Conservation (phyloP, 179 eudicot genomes). For the Carnegiea gigantea region DNA sequence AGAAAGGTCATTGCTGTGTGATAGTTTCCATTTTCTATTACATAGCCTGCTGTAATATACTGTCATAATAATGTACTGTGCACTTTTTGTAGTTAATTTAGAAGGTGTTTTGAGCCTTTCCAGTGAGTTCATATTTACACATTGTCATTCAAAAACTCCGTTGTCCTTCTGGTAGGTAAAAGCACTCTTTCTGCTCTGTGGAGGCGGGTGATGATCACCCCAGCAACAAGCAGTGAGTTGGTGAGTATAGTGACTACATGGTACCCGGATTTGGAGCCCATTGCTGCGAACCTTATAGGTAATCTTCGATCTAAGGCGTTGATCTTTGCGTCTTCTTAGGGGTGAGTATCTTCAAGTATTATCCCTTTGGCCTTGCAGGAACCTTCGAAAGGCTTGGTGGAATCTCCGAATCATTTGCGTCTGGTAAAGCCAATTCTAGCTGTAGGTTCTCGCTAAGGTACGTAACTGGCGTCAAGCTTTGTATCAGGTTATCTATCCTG, state of each 20-base stretch:
- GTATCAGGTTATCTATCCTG: slow-evolving; percentile 2
- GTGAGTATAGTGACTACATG: slow-evolving; percentile 52
- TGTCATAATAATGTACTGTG: not conserved
- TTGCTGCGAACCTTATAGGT: slow-evolving; percentile 73
- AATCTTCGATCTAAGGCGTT: slow-evolving; percentile 17
- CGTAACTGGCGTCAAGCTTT: not conserved
- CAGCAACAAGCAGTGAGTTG: slow-evolving; percentile 59
- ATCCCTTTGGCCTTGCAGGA: slow-evolving; percentile 44
- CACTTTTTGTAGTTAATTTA: not conserved
- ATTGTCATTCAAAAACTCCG: not conserved
- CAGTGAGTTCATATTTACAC: not conserved
- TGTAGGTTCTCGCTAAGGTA: slow-evolving; percentile 79
- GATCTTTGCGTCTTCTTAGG: not conserved
- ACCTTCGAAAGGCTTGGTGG: slow-evolving; percentile 62
- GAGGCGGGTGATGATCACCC: slow-evolving; percentile 78
- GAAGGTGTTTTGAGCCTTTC: not conserved
- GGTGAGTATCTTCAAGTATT: not conserved
- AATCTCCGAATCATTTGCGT: slow-evolving; percentile 33
- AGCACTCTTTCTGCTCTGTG: slow-evolving; percentile 70
- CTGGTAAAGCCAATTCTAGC: slow-evolving; percentile 34
- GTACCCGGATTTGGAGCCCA: slow-evolving; percentile 64
- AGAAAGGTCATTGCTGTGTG: not conserved
- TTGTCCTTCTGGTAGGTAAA: slow-evolving; percentile 39
- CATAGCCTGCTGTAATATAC: not conserved
- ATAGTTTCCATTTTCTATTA: not conserved